These are phyloP conservation scores for Thalassiosira oceanica DNA, from an alignment of 352 stramenopile genomes.

Conservation along the genomic window DNA sequence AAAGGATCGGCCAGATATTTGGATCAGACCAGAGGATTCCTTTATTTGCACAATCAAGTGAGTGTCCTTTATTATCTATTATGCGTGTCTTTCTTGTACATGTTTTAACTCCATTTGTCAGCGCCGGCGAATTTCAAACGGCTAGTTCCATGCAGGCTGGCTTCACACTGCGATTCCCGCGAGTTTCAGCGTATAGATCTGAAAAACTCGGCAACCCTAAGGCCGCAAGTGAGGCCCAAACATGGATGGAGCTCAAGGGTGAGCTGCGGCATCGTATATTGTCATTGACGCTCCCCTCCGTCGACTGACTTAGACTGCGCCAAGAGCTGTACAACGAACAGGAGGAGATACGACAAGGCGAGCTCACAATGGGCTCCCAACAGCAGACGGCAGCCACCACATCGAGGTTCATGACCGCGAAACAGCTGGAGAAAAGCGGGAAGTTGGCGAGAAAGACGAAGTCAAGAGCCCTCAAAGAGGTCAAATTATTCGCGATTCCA, in stretches of 20 bases:
- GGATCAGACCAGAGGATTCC: constrained; percentile 76
- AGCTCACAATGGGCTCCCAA: constrained; percentile 34
- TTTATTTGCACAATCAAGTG: constrained; percentile 74
- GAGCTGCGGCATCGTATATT: too few species aligned
- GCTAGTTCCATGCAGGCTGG: constrained; percentile 57
- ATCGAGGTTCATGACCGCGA: constrained; percentile 42
- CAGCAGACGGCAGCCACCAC: constrained; percentile 5
- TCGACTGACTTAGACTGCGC: constrained; percentile 41
- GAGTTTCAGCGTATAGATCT: constrained; percentile 57
- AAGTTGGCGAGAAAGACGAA: constrained; percentile 23
- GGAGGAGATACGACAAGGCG: constrained; percentile 32
- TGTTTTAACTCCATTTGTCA: too few species aligned
- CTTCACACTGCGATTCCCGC: constrained; percentile 70
- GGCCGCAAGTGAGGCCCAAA: constrained; percentile 45
- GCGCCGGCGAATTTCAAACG: constrained; percentile 59
- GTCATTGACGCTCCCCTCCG: too few species aligned
- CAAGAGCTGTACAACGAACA: constrained; percentile 53
- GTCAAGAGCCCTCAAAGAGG: constrained; percentile 24
- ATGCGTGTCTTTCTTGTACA: too few species aligned
- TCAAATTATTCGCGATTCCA: constrained; percentile 41
- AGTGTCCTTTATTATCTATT: too few species aligned
- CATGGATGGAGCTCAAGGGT: too few species aligned
- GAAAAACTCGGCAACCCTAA: constrained; percentile 56
- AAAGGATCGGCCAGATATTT: constrained; percentile 70
- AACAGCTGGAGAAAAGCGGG: constrained; percentile 26